These are phyloP conservation scores for Ophiostoma montium DNA, from an alignment of 2,329 filamentous ascomycete genomes.

Conservation along the genomic window DNA sequence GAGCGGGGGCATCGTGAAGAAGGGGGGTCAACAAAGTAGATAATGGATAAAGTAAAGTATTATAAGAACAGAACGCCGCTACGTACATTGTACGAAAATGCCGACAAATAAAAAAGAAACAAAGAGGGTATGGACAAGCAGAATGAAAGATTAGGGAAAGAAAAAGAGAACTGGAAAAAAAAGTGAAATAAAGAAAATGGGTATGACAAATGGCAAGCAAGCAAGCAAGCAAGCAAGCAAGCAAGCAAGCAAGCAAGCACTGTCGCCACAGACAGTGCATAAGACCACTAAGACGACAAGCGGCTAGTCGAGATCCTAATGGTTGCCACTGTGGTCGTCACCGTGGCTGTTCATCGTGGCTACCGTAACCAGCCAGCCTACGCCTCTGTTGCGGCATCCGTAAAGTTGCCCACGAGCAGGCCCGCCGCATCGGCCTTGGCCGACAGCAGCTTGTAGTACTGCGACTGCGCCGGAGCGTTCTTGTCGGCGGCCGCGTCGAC, in stretches of 20 bases:
- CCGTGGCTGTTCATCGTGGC: too few relatives aligned
- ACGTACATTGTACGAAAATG: too few relatives aligned
- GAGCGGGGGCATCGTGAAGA: too few relatives aligned
- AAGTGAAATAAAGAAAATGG: neutral
- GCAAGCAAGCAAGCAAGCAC: conserved; percentile 2
- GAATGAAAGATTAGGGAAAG: neutral
- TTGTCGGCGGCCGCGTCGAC: neutral
- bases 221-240: conserved; percentile 4
- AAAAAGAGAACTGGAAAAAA: neutral
- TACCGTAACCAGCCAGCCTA: too few relatives aligned
- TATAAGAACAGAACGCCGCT: too few relatives aligned
- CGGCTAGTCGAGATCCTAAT: too few relatives aligned
- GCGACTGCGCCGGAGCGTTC: conserved; percentile 10
- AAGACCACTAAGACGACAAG: too few relatives aligned
- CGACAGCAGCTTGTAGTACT: conserved; percentile 23
- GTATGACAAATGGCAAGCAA: neutral
- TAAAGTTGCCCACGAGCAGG: conserved; percentile 45
- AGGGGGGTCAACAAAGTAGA: too few relatives aligned
- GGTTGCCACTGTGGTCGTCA: too few relatives aligned
- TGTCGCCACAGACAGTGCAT: neutral
- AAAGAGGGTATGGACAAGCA: neutral
- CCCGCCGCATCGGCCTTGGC: conserved; percentile 26
- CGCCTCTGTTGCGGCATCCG: conserved; percentile 31
- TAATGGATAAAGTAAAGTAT: too few relatives aligned
- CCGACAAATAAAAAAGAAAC: neutral